These are phyloP conservation scores for Hyphopichia burtonii DNA, from an alignment of 1,139 yeast species.

Conservation along the genomic window DNA sequence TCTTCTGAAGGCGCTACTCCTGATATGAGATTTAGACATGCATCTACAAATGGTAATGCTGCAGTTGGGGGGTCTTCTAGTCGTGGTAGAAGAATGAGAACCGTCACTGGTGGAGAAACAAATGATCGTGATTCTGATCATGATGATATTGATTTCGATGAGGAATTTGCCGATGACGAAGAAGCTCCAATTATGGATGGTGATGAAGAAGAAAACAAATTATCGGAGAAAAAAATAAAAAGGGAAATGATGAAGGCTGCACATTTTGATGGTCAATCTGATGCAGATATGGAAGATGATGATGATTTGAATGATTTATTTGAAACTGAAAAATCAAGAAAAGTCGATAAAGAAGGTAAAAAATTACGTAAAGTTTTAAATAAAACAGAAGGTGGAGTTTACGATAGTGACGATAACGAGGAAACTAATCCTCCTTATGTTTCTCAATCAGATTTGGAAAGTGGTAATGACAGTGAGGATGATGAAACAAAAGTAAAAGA, in stretches of 20 bases:
- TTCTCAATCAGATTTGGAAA: slow-evolving; percentile 69
- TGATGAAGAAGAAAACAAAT: slow-evolving; percentile 90
- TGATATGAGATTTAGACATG: slow-evolving; percentile 48
- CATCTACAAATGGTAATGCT: slow-evolving; percentile 10
- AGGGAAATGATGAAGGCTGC: slow-evolving; percentile 87
- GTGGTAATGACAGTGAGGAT: slow-evolving; percentile 47
- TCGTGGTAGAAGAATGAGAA: slow-evolving; percentile 48
- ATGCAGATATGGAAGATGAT: slow-evolving; percentile 55
- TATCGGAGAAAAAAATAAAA: slow-evolving; percentile 84
- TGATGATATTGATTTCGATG: slow-evolving; percentile 92
- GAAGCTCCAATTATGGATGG: slow-evolving; percentile 98
- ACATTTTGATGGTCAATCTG: slow-evolving; percentile 63
- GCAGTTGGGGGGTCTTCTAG: slow-evolving; percentile 24
- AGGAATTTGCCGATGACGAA: slow-evolving; percentile 97
- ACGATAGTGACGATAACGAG: slow-evolving; percentile 88
- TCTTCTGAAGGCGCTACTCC: slow-evolving; percentile 42
- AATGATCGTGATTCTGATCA: slow-evolving; percentile 74
- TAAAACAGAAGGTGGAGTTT: slow-evolving; percentile 85
- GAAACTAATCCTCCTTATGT: slow-evolving; percentile 69
- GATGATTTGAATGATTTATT: slow-evolving; percentile 66
- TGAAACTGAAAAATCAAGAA: slow-evolving; percentile 60
- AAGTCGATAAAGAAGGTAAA: slow-evolving; percentile 89
- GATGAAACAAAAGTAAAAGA: slow-evolving; percentile 39
- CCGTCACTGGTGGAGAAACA: slow-evolving; percentile 56
- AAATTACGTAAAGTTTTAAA: slow-evolving; percentile 80